phyloP scores from a whole-genome alignment of 345 rosid species.

The Passiflora organensis region DNA sequence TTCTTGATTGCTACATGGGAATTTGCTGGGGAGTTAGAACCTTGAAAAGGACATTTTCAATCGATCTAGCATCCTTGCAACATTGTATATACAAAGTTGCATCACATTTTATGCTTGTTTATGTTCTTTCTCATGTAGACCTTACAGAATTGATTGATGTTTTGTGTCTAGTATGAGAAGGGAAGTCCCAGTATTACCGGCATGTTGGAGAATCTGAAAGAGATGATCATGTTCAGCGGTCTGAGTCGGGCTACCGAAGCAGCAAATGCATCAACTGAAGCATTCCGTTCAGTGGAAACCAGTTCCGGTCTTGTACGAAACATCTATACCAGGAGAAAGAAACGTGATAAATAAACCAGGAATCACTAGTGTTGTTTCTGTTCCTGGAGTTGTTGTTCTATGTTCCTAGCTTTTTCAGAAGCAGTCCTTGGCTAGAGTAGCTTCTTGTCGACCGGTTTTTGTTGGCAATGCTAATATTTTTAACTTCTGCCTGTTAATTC shows the following conservation, averaged over 20 bases:
- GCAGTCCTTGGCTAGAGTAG: no score
- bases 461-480: no score
- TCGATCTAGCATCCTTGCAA: neutral
- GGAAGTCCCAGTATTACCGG: neutral
- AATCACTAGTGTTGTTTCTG: neutral
- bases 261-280: neutral
- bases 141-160: neutral
- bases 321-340: neutral
- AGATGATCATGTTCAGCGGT: neutral
- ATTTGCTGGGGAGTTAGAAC: neutral
- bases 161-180: constrained; percentile 10
- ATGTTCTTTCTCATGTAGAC: neutral
- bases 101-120: neutral
- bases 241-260: neutral
- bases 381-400: neutral
- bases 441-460: no score
- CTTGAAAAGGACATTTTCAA: neutral
- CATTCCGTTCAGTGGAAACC: no score
- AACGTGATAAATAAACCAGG: neutral
- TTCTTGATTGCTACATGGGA: neutral
- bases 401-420: no score
- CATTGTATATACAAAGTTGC: neutral
- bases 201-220: constrained; percentile 16
- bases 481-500: no score
- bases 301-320: no score